Evolutionary conservation across 768 basidiomycete genomes (phyloP), one percentile per base, ranked within the genome.

Genomic region (Boletus reticuloceps): DNA sequence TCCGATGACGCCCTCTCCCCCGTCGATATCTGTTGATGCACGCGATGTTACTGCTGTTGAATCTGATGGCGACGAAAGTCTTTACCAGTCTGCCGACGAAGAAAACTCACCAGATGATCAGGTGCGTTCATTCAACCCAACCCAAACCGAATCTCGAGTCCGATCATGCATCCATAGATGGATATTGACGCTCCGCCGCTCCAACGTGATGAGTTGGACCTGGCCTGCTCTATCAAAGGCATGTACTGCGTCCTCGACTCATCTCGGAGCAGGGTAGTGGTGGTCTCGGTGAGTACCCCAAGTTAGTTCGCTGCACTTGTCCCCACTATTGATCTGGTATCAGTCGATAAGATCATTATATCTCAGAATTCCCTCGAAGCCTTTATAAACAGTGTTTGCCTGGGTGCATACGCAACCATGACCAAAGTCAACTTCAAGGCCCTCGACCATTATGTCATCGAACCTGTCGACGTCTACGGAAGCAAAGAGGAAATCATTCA

Each of bases 401-500:
- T 83, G 0, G 77, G 80, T 2, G 77, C 84, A 8, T 85, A 83
- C 60, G 55, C 60, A 1, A 80, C 80, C 0, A 69, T 84, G 47
- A 83, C 81, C 2, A 80, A 75, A 56, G 79, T 86, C 54, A 75
- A 85, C 56, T 86, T 86, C 65, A 74, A 74, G 42, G 64, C 68
- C 1, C 69, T 86, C 9, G 84, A 86, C 61, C 56, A 71, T 4
- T 62, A 74, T 14, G 49, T 58, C 4, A 61, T 86, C 54, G 76
- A 78, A 55, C 82, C 82, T 6, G 62, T 82, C 6, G 85, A 85
- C 2, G 56, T 86, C 2, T 86, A 86, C 56, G 85, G 85, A 0
- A 80, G 77, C 58, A 81, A 76, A 61, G 63, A 72, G 5, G 75
- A 80, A 55, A 79, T 86, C 14, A 74, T 79, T 8, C 65, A 69